Percentiles rank a stretch among this genome's conserved stretches.
Evolutionary conservation across 2,329 filamentous ascomycete genomes (phyloP).

Genomic region (Chrysoporthe puriensis): DNA sequence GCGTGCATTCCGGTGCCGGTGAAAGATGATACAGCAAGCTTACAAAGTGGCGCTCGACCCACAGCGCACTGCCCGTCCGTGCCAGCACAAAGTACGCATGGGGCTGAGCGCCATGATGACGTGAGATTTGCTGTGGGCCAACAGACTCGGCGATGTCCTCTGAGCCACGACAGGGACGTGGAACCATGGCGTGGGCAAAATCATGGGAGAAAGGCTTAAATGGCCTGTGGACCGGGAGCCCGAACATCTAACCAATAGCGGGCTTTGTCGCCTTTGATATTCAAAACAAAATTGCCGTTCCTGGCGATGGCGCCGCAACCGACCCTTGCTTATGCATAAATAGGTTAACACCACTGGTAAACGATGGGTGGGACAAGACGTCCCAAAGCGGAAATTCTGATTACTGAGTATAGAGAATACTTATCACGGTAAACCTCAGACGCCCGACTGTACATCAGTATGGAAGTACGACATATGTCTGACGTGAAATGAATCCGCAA

Average conservation of each 20-base stretch:
- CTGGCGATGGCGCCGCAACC: neutral
- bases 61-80: neutral
- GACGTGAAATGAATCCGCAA: neutral
- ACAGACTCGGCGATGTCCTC: neutral
- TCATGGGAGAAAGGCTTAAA: neutral
- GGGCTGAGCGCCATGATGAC: neutral
- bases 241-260: neutral
- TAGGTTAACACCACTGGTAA: neutral
- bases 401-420: neutral
- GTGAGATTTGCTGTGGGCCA: neutral
- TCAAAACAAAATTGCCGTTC: neutral
- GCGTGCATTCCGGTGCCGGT: neutral
- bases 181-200: neutral
- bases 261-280: neutral
- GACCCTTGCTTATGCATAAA: neutral
- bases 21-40: too few species aligned
- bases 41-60: neutral
- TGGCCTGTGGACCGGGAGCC: too few species aligned
- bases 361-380: neutral
- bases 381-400: slow-evolving; percentile 24
- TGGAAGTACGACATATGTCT: neutral
- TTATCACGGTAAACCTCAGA: neutral
- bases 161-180: neutral
- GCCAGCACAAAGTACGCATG: too few species aligned
- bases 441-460: neutral